Percentiles rank a stretch among this genome's conserved stretches.
Evolutionary conservation across 495 filamentous ascomycete genomes (phyloP).

Genomic region (Pyrenula aspistea): DNA sequence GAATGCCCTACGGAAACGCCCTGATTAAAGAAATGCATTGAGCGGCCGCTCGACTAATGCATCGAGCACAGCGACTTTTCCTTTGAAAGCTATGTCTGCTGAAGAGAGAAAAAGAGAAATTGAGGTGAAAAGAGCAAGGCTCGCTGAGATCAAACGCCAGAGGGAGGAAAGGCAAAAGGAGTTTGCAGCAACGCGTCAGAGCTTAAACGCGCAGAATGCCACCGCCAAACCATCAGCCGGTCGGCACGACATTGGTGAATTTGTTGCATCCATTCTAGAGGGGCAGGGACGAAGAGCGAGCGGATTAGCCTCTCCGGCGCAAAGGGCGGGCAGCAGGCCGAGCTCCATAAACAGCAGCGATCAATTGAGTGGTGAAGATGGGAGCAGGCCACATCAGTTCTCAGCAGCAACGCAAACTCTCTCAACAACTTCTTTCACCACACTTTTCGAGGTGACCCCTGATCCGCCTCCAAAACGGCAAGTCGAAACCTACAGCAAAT

Average conservation of each 20-base stretch:
- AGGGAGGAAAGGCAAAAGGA: slow-evolving; percentile 70
- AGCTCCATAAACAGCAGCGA: slow-evolving; percentile 71
- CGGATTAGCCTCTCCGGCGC: neutral
- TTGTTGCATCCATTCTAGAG: slow-evolving; percentile 70
- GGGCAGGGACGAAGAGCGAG: slow-evolving; percentile 62
- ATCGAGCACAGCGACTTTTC: too few relatives aligned
- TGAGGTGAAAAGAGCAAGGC: slow-evolving; percentile 81
- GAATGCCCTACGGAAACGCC: too few relatives aligned
- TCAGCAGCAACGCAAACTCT: slow-evolving; percentile 53
- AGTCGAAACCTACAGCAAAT: slow-evolving; percentile 88
- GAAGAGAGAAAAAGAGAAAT: slow-evolving; percentile 91
- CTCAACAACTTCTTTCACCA: slow-evolving; percentile 53
- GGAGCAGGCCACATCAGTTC: slow-evolving; percentile 28
- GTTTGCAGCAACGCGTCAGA: slow-evolving; percentile 49
- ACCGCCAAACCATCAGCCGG: slow-evolving; percentile 27
- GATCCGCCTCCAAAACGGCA: slow-evolving; percentile 65
- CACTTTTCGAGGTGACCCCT: slow-evolving; percentile 64
- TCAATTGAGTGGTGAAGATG: slow-evolving; percentile 58
- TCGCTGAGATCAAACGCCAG: slow-evolving; percentile 89
- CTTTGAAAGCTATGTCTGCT: slow-evolving; percentile 34
- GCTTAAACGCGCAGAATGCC: slow-evolving; percentile 9
- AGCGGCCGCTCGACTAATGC: too few relatives aligned
- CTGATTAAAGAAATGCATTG: too few relatives aligned
- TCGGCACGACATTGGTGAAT: slow-evolving; percentile 66
- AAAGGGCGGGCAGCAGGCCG: slow-evolving; percentile 35